Conservation (phyloP, 371 early-diverging fungal genomes). For the Zopfochytrium polystomum region DNA sequence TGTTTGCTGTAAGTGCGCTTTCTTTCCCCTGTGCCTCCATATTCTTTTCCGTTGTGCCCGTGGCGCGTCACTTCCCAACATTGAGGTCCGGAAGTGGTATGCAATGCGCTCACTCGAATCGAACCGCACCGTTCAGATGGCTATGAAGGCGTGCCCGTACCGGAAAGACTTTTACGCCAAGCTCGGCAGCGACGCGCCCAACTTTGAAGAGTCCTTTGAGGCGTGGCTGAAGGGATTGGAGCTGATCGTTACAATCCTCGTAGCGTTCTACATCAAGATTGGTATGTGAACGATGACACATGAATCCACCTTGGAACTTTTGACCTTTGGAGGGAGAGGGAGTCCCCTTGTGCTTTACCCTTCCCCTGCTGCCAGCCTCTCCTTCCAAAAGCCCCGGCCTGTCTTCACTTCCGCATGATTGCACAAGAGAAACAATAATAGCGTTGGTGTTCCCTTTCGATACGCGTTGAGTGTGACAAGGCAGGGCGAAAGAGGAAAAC, state of each 20-base stretch:
- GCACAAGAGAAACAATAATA: too few species aligned
- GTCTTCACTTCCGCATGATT: too few species aligned
- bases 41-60: background rate
- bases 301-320: too few species aligned
- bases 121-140: slow-evolving; percentile 59
- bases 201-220: slow-evolving; percentile 55
- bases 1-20: slow-evolving; percentile 77
- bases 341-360: too few species aligned
- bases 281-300: too few species aligned
- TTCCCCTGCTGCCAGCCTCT: too few species aligned
- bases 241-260: slow-evolving; percentile 54
- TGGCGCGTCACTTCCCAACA: background rate
- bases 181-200: slow-evolving; percentile 62
- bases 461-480: too few species aligned
- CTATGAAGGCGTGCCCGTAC: slow-evolving; percentile 92
- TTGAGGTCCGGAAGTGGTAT: background rate
- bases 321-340: too few species aligned
- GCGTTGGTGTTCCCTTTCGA: too few species aligned
- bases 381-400: too few species aligned
- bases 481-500: too few species aligned
- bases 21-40: background rate
- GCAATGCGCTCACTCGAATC: background rate
- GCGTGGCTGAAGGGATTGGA: slow-evolving; percentile 75
- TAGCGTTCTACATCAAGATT: slow-evolving; percentile 48
- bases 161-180: slow-evolving; percentile 83